Evolutionary conservation across 805 yeast species (phyloP).

Genomic region (Ogataea trehaloabstinens): DNA sequence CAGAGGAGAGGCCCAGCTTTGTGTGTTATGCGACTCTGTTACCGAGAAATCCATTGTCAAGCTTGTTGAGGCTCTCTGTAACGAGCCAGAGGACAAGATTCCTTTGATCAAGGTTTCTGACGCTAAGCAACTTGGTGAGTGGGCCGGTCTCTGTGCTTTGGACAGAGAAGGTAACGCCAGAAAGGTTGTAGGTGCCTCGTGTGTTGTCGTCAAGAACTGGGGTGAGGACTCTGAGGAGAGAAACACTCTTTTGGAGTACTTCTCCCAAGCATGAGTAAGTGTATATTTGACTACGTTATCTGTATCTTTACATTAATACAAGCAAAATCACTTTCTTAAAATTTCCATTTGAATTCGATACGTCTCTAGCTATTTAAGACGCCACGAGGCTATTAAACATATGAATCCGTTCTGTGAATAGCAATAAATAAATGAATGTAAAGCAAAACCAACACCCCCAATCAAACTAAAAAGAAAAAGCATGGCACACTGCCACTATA

Average conservation of each 20-base stretch:
- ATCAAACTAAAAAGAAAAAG: background rate
- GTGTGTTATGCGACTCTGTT: constrained; percentile 97
- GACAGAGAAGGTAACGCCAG: constrained; percentile 99
- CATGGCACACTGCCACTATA: too few species aligned
- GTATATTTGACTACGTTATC: constrained; percentile 1
- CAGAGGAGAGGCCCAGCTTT: constrained; percentile 95
- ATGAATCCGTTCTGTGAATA: background rate
- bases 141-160: constrained; percentile 99
- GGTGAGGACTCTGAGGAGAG: constrained; percentile 99
- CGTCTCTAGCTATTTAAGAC: background rate
- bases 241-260: constrained; percentile 92
- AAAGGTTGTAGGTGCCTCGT: constrained; percentile 99
- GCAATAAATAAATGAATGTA: background rate
- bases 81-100: constrained; percentile 93
- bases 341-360: too few species aligned
- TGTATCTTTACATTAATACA: background rate
- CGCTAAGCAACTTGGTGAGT: constrained; percentile 99
- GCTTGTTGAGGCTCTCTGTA: constrained; percentile 98
- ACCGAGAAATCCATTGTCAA: constrained; percentile 96
- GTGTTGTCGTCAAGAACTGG: constrained; percentile 99
- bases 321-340: background rate
- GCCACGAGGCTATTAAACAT: background rate
- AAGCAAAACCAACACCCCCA: constrained; percentile 1
- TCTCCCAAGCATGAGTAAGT: constrained; percentile 73
- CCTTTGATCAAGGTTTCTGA: constrained; percentile 99